A percentile compares a stretch with the other conserved stretches of the same genome.
Evolutionary conservation across 768 basidiomycete genomes (phyloP).

Genomic region (Auriculariales sp.): DNA sequence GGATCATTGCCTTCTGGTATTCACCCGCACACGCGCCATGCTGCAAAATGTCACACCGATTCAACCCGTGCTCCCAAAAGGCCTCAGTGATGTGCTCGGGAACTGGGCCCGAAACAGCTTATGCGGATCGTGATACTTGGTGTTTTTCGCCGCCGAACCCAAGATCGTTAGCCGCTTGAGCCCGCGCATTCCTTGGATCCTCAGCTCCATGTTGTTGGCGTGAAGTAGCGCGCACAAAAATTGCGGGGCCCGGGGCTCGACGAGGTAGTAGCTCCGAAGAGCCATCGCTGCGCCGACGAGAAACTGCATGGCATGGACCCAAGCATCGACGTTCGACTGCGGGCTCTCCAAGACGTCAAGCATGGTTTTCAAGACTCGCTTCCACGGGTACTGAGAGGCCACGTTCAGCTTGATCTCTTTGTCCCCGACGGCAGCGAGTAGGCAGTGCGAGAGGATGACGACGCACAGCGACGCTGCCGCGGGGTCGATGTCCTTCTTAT

Average conservation of each 20-base stretch:
- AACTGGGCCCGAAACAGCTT: conserved; percentile 29
- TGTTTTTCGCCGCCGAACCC: conserved; percentile 28
- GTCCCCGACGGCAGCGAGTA: conserved; percentile 21
- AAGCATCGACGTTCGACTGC: conserved; percentile 22
- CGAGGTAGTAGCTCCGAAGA: conserved; percentile 28
- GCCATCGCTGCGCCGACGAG: conserved; percentile 29
- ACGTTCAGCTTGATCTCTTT: conserved; percentile 23
- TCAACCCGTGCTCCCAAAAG: conserved; percentile 32
- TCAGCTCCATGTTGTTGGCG: conserved; percentile 36
- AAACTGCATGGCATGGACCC: conserved; percentile 39
- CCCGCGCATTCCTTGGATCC: conserved; percentile 36
- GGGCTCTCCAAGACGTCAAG: conserved; percentile 31
- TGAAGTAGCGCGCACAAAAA: conserved; percentile 43
- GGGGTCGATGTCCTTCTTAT: conserved; percentile 34
- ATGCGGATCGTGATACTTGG: conserved; percentile 30
- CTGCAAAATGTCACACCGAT: conserved; percentile 24
- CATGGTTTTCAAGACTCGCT: conserved; percentile 26
- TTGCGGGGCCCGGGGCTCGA: conserved; percentile 27
- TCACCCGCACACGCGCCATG: conserved; percentile 26
- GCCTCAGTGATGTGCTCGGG: conserved; percentile 31
- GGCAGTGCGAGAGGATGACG: conserved; percentile 36
- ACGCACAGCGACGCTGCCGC: conserved; percentile 39
- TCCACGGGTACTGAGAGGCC: conserved; percentile 18
- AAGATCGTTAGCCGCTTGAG: conserved; percentile 34
- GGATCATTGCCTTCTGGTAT: conserved; percentile 40